Evolutionary conservation across 2,329 filamentous ascomycete genomes (phyloP).

Genomic region (Leptosphaerulina australis): DNA sequence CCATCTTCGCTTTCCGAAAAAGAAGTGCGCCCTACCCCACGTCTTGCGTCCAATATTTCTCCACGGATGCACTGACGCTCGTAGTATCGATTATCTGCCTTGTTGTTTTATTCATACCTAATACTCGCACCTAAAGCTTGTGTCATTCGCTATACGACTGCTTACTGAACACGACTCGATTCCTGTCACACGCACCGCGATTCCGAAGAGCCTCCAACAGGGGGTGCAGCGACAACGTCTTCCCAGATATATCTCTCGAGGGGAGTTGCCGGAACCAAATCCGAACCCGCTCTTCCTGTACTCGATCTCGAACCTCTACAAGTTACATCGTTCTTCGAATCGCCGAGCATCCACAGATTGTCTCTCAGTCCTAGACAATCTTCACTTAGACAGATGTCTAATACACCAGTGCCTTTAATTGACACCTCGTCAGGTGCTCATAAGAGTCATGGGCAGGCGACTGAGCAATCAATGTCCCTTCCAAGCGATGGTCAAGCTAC

Average conservation of each 20-base stretch:
- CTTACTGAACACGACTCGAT: background rate
- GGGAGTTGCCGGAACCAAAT: constrained; percentile 50
- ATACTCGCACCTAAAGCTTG: background rate
- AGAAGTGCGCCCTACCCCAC: background rate
- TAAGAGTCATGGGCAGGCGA: background rate
- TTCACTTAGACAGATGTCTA: constrained; percentile 15
- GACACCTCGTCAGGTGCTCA: constrained; percentile 1
- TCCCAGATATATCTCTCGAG: constrained; percentile 56
- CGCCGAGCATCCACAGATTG: constrained; percentile 19
- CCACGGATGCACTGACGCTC: background rate
- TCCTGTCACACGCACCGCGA: background rate
- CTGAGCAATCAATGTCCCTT: background rate
- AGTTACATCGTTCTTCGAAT: constrained; percentile 26
- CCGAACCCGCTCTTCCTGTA: constrained; percentile 33
- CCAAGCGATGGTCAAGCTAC: background rate
- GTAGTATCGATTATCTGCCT: no score
- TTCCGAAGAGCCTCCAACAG: constrained; percentile 21
- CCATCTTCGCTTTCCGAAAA: background rate
- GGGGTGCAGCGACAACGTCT: constrained; percentile 51
- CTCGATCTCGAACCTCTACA: constrained; percentile 19
- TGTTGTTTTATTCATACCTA: background rate
- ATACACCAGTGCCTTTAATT: constrained; percentile 7
- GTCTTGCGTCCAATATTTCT: background rate
- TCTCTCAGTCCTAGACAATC: constrained; percentile 20
- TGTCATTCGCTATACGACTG: no score